Conservation (phyloP, 306 rosid species). For the Alnus rubra region DNA sequence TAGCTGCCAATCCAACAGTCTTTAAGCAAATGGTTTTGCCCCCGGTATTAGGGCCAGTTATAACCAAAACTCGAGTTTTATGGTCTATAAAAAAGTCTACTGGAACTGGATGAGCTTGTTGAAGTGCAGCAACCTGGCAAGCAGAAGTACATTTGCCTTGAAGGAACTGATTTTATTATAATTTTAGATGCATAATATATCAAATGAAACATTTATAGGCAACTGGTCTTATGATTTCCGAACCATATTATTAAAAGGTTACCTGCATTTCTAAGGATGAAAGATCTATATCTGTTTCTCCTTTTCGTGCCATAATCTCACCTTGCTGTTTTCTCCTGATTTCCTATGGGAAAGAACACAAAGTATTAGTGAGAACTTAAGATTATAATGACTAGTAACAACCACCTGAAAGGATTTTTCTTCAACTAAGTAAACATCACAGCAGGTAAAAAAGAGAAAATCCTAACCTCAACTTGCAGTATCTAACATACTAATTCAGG, state of each 20-base stretch:
- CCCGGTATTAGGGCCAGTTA: conserved; percentile 97
- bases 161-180: conserved; percentile 5
- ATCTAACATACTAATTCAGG: background rate
- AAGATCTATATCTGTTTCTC: conserved; percentile 26
- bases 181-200: conserved; percentile 24
- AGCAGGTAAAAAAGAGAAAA: background rate
- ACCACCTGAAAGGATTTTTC: conserved; percentile 21
- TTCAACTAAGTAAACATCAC: background rate
- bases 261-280: conserved; percentile 27
- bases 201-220: conserved; percentile 3
- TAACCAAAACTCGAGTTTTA: conserved; percentile 70
- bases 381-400: background rate
- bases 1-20: conserved; percentile 91
- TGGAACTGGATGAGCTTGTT: conserved; percentile 67
- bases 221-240: conserved; percentile 7
- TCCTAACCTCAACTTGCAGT: conserved; percentile 1
- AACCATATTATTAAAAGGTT: conserved; percentile 15
- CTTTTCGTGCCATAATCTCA: conserved; percentile 25
- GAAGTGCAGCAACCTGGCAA: conserved; percentile 61
- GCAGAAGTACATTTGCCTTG: conserved; percentile 28
- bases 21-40: conserved; percentile 94
- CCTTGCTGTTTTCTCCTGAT: conserved; percentile 24
- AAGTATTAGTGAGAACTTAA: background rate
- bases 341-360: conserved; percentile 14
- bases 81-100: conserved; percentile 71